phyloP scores from a whole-genome alignment of 2,329 filamentous ascomycete species.

The Thielaviopsis populi region DNA sequence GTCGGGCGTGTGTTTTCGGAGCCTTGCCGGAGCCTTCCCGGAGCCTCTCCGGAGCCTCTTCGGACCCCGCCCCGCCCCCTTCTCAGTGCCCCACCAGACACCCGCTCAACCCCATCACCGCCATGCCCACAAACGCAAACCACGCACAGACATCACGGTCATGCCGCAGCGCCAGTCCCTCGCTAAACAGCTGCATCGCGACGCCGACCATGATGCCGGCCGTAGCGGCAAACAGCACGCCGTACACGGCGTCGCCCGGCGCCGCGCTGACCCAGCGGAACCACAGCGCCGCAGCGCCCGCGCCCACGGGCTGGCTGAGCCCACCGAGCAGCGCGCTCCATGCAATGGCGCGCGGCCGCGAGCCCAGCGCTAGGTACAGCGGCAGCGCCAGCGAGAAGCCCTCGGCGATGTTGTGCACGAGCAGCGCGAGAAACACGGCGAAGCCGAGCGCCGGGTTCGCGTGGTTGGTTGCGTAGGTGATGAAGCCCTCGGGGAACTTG shows the following conservation, averaged over 20 bases:
- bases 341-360: conserved; percentile 64
- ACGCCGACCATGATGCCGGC: conserved; percentile 94
- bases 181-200: conserved; percentile 73
- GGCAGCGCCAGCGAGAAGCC: conserved; percentile 90
- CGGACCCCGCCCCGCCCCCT: conserved; percentile 7
- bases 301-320: conserved; percentile 73
- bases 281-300: conserved; percentile 71
- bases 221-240: conserved; percentile 72
- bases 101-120: conserved; percentile 67
- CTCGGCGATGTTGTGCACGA: conserved; percentile 96
- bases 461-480: conserved; percentile 95
- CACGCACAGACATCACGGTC: conserved; percentile 60
- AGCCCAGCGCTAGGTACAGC: conserved; percentile 77
- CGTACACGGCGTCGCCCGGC: conserved; percentile 34
- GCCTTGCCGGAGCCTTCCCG: too few species aligned
- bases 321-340: conserved; percentile 77
- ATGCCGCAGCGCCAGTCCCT: conserved; percentile 71
- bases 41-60: too few species aligned
- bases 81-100: conserved; percentile 54
- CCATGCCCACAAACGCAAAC: conserved; percentile 78
- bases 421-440: conserved; percentile 85
- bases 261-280: conserved; percentile 47
- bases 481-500: conserved; percentile 77
- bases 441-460: conserved; percentile 79
- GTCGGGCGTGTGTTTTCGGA: too few species aligned